Evolutionary conservation across 108 stramenopile genomes (phyloP), one percentile per base, ranked within the genome.

Genomic region (Discostella stelligeroides): DNA sequence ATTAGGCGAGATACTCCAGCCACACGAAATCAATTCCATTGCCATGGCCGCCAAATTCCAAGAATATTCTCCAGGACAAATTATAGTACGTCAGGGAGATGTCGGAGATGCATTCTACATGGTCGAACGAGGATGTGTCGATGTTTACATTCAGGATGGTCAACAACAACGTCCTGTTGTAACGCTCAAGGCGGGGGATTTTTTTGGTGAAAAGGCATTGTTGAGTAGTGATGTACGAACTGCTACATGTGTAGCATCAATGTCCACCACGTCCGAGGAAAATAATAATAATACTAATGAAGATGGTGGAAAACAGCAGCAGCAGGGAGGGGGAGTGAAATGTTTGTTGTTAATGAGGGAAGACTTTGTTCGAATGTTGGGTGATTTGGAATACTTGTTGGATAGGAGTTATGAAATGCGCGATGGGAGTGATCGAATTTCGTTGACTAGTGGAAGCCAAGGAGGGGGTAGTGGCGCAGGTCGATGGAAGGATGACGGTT

Each of bases 351-450:
- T 85, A 27, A 70, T 79, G 82, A 79, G 89, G 49, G 89, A 88
- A 50, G 89, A 90, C 60, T 90, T 90, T 51, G 79, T 81, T 10
- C 60, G 55, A 1, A 84, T 90, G 82, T 63, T 90, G 30, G 89
- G 89, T 24, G 66, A 80, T 62, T 29, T 90, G 34, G 80, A 86
- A 49, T 84, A 86, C 29, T 43, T 88, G 45, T 58, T 72, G 72
- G 74, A 54, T 37, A 56, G 75, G 15, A 68, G 68, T n/a, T 80
- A 80, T 41, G 54, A 40, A 40, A 58, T 53, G 34, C 57, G 64
- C n/a, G 77, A 70, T 38, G 41, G 40, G 11, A 56, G 45, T 23
- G 25, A 53, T 12, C 67, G 53, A 13, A 28, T 30, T 15, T 27
- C 27, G 24, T 11, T 13, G 4, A 27, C 24, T 4, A 53, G n/a